A percentile compares a stretch with the other conserved stretches of the same genome.
Conservation (phyloP, 2,329 filamentous ascomycete genomes). For the Cryphonectria radicalis region DNA sequence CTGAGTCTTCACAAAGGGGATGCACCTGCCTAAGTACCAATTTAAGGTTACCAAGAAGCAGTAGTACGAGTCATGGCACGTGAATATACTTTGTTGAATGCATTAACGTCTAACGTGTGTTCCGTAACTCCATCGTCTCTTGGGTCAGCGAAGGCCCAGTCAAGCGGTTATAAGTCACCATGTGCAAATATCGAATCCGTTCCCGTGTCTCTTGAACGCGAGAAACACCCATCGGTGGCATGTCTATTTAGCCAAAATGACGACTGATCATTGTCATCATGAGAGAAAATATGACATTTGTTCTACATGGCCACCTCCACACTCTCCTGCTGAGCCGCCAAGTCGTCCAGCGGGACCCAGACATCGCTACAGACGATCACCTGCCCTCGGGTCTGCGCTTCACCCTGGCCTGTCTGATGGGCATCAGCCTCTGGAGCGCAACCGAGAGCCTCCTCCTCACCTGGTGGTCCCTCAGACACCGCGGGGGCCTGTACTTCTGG, state of each 20-base stretch:
- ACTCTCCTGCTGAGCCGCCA: not conserved
- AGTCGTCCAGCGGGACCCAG: not conserved
- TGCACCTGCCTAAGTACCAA: not conserved
- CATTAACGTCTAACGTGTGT: not conserved
- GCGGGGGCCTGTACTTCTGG: slow-evolving; percentile 19
- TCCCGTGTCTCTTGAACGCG: not conserved
- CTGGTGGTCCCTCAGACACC: slow-evolving; percentile 18
- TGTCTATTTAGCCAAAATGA: not conserved
- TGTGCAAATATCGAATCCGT: not conserved
- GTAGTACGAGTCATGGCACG: not conserved
- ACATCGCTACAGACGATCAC: not conserved
- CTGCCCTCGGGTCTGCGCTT: slow-evolving; percentile 8
- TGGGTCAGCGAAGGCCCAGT: not conserved
- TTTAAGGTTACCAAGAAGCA: not conserved
- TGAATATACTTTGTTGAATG: not conserved
- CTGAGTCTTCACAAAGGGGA: not conserved
- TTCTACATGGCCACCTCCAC: not conserved
- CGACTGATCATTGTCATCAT: not conserved
- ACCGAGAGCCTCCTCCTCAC: slow-evolving; percentile 22
- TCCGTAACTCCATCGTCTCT: not conserved
- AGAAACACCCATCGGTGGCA: not conserved
- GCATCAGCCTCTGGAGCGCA: slow-evolving; percentile 20
- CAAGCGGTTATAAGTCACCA: not conserved
- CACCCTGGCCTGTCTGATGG: slow-evolving; percentile 12
- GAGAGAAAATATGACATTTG: not conserved